phyloP scores from a whole-genome alignment of 805 yeast species.

The Candida piceae region DNA sequence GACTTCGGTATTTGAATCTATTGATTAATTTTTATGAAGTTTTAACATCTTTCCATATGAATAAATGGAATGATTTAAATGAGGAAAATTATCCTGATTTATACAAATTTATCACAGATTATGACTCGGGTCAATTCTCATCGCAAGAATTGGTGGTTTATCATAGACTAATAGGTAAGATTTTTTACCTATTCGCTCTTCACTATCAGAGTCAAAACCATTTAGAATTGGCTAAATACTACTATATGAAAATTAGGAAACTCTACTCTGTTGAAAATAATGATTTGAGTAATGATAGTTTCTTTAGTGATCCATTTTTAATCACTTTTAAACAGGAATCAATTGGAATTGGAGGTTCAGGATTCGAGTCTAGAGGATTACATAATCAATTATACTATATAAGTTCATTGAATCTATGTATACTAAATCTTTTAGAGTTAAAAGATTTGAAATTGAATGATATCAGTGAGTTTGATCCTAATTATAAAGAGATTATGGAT shows the following conservation, averaged over 20 bases:
- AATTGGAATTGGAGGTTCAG: constrained; percentile 21
- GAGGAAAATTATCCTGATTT: constrained; percentile 6
- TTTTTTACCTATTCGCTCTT: constrained; percentile 37
- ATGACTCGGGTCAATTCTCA: constrained; percentile 33
- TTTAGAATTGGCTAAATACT: constrained; percentile 33
- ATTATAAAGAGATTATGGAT: constrained; percentile 18
- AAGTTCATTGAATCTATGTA: constrained; percentile 21
- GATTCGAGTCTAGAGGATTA: constrained; percentile 15
- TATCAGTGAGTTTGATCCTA: constrained; percentile 19
- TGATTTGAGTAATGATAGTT: constrained; percentile 17
- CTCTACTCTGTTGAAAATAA: constrained; percentile 13
- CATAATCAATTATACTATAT: constrained; percentile 21
- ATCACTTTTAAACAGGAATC: constrained; percentile 18
- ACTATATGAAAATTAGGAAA: constrained; percentile 32
- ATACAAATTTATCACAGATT: constrained; percentile 31
- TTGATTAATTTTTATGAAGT: constrained; percentile 33
- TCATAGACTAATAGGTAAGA: constrained; percentile 32
- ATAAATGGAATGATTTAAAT: constrained; percentile 7
- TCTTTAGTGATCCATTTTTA: constrained; percentile 19
- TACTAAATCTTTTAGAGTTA: constrained; percentile 18
- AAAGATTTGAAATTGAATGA: constrained; percentile 9
- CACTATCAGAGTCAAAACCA: constrained; percentile 36
- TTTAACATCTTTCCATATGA: constrained; percentile 31
- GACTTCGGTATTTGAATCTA: constrained; percentile 28
- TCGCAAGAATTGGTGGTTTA: constrained; percentile 36